phyloP scores from a whole-genome alignment of 176 grass and related monocot genomes.

The Phoenix roebelenii region DNA sequence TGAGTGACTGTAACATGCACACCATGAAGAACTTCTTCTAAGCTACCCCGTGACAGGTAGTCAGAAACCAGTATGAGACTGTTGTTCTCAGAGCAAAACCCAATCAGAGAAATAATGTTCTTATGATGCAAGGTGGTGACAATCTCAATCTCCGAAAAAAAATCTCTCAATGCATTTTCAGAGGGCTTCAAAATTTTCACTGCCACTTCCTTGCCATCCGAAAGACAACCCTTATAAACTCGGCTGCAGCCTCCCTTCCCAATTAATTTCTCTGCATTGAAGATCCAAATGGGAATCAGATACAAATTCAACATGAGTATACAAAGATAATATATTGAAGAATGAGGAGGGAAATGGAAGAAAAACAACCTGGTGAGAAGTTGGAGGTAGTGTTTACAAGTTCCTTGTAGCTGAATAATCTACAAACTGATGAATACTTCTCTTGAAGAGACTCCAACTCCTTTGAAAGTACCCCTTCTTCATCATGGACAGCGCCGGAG shows the following conservation, averaged over 20 bases:
- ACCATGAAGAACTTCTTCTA: slow-evolving; percentile 88
- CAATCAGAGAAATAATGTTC: slow-evolving; percentile 59
- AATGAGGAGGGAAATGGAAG: slow-evolving; percentile 3
- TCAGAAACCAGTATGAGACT: slow-evolving; percentile 79
- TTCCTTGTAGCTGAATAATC: slow-evolving; percentile 54
- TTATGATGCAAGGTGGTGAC: slow-evolving; percentile 58
- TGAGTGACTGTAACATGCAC: neutral
- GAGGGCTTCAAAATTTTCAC: slow-evolving; percentile 81
- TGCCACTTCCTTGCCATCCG: slow-evolving; percentile 49
- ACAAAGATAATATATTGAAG: too few species aligned
- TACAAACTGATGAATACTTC: slow-evolving; percentile 58
- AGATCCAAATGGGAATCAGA: neutral
- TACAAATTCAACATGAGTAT: too few species aligned
- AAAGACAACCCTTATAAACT: slow-evolving; percentile 65
- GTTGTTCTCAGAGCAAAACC: slow-evolving; percentile 85
- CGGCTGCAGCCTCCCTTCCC: slow-evolving; percentile 86
- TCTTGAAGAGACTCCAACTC: slow-evolving; percentile 57
- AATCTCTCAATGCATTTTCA: slow-evolving; percentile 63
- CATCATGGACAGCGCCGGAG: slow-evolving; percentile 31
- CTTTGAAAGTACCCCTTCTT: slow-evolving; percentile 37
- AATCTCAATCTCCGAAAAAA: slow-evolving; percentile 67
- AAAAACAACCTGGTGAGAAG: slow-evolving; percentile 51
- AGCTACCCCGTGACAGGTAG: slow-evolving; percentile 69
- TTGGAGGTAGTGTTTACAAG: slow-evolving; percentile 58
- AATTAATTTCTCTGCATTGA: slow-evolving; percentile 67